Evolutionary conservation across 495 filamentous ascomycete genomes (phyloP).

Genomic region (Daldinia childiae): DNA sequence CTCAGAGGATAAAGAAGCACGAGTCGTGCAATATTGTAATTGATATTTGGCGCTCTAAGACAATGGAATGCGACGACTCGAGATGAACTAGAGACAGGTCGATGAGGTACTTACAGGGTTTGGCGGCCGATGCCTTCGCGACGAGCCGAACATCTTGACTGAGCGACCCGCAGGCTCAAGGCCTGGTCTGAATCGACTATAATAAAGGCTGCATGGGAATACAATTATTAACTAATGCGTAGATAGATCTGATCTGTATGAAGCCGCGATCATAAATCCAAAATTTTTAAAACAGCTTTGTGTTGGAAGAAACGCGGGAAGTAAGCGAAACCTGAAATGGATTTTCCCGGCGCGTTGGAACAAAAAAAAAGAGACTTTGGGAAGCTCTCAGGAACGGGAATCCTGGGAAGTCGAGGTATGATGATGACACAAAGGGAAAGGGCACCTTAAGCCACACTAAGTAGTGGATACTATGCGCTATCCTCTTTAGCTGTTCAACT

Average conservation of each 20-base stretch:
- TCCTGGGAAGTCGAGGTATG: conserved; percentile 33
- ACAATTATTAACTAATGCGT: conserved; percentile 23
- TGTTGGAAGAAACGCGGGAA: conserved; percentile 20
- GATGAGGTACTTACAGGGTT: conserved; percentile 54
- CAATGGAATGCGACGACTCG: conserved; percentile 37
- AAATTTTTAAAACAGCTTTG: conserved; percentile 13
- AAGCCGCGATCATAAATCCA: conserved; percentile 6
- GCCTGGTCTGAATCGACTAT: conserved; percentile 39
- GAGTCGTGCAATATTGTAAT: conserved; percentile 33
- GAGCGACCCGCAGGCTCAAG: conserved; percentile 35
- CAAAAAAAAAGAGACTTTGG: conserved; percentile 22
- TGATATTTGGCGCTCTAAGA: conserved; percentile 18
- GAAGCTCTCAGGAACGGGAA: conserved; percentile 32
- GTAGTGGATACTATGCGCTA: conserved; percentile 1
- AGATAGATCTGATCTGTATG: not conserved
- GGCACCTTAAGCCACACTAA: conserved; percentile 26
- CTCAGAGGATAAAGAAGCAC: conserved; percentile 30
- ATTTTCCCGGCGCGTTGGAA: conserved; percentile 34
- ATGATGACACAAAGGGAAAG: conserved; percentile 29
- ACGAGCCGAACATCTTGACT: conserved; percentile 55
- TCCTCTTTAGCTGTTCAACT: conserved; percentile 9
- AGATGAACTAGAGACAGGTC: conserved; percentile 19
- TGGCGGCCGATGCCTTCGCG: conserved; percentile 56
- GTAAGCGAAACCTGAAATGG: conserved; percentile 18
- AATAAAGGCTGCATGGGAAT: conserved; percentile 39